Base-by-base conservation (phyloP, 345 rosid species). In the Gossypium anomalum region DNA sequence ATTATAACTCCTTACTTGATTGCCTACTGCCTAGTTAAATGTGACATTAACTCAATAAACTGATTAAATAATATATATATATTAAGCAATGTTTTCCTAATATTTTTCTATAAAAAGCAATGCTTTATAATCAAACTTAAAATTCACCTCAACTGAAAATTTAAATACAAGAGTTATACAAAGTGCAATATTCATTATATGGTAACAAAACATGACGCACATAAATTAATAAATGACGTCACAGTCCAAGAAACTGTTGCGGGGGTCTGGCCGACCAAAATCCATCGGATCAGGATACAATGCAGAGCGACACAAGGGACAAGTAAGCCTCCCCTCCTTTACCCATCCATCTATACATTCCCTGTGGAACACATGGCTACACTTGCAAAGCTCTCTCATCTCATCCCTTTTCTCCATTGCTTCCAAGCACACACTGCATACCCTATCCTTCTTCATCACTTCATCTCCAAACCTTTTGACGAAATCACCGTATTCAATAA, bases 341-440 rank as follows among this genome's bases (percentile, higher is more conserved):
- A 87, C 79, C 87, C 90, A 85, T 14, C 70, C 11, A 47, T 87
- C 89, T 58, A 87, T 34, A 79, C 89, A 87, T 20, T 67, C 80
- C 66, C 58, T 72, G 57, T 84, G 91, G 71, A 85, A 87, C 75
- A 81, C 81, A 77, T 87, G 87, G 56, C 19, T 19, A 59, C 89
- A 87, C 67, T 79, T 85, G 45, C 71, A 67, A 10, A 83, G 83
- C 78, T 81, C 77, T 74, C 87, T 83, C 10, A 84, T 70, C 66
- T 79, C 72, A n/a, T 85, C 73, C 20, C 53, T 62, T 58, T 53
- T 74, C 72, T 63, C 75, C 43, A 87, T 55, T 14, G 38, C 44
- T 27, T 75, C 81, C 77, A 87, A 77, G 84, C 89, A 87, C 1
- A 87, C 83, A 48, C 75, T 43, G 75, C 91, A 87, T 15, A 11